Evolutionary conservation across 2,329 filamentous ascomycete genomes (phyloP), one percentile per base, ranked within the genome.

Genomic region (Penicillium sp.): DNA sequence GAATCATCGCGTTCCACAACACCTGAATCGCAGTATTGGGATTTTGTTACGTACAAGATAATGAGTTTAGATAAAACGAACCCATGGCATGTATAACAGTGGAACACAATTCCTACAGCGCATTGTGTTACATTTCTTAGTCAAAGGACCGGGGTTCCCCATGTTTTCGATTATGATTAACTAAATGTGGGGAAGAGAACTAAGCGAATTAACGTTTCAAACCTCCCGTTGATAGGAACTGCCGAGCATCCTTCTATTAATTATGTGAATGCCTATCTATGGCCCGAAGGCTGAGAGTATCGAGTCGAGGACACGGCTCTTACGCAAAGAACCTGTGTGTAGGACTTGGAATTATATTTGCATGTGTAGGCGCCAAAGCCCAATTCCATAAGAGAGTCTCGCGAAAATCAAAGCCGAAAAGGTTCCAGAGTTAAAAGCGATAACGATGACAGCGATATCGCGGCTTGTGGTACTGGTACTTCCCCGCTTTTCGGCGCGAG

Each of bases 401-500:
- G 12, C 9, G 12, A 12, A 33, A 33, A 3, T 6, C 12, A 33
- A 33, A 33, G 30, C 2, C 28, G 30, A 7, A 40, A 19, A 8
- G 9, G n/a, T 22, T 10, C 24, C 22, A 49, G 28, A 49, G 45
- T 49, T 49, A 4, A n/a, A 17, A 30, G 12, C 13, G 24, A 17
- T 49, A 28, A n/a, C 45, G 12, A 49, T 30, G 13, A 49, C 9
- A 28, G 45, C 45, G 45, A 30, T 28, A 49, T 49, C n/a, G 45
- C 45, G 45, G 45, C 13, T 17, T 33, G 5, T 28, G 22, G 45
- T 13, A 1, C 17, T 28, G 22, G 45, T 13, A 1, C n/a, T 53
- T 51, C 56, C 38, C 47, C 56, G 49, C 28, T 40, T 22, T 53
- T 22, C 37, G 9, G 10, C 24, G 15, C 4, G 45, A 49, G 53